Percentiles rank a stretch among this genome's conserved stretches.
Conservation (phyloP, 768 basidiomycete genomes). For the Cyclocybe aegerita region DNA sequence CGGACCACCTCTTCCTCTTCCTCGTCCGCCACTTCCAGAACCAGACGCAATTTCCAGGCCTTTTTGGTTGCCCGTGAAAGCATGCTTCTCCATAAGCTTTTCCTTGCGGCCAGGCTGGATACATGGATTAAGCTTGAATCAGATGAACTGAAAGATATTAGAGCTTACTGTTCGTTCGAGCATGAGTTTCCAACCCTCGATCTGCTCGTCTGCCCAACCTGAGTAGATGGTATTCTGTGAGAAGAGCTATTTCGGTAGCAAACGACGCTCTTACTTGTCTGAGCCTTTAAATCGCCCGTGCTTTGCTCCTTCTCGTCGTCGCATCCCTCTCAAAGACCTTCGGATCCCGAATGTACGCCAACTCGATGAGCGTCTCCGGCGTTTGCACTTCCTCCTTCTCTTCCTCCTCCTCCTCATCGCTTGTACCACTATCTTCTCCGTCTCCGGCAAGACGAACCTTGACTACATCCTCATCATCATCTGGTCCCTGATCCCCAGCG, state of each 20-base stretch:
- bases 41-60: constrained; percentile 18
- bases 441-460: background rate
- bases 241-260: background rate
- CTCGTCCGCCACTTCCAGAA: constrained; percentile 19
- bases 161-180: constrained; percentile 79
- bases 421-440: constrained; percentile 16
- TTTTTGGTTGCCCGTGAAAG: constrained; percentile 63
- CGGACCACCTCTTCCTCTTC: constrained; percentile 11
- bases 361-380: constrained; percentile 68
- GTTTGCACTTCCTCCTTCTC: constrained; percentile 28
- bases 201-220: constrained; percentile 83
- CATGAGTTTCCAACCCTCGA: constrained; percentile 93
- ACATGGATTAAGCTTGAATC: background rate
- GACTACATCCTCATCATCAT: constrained; percentile 33
- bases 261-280: constrained; percentile 52
- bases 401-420: constrained; percentile 33
- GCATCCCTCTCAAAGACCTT: constrained; percentile 78
- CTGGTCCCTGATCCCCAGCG: constrained; percentile 54
- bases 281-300: constrained; percentile 63
- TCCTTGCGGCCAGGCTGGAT: constrained; percentile 50
- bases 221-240: background rate
- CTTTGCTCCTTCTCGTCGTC: constrained; percentile 67
- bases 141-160: background rate
- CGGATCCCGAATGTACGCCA: constrained; percentile 74
- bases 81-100: constrained; percentile 71